Base-by-base conservation (phyloP, 2,329 filamentous ascomycete genomes). In the Escovopsis weberi region DNA sequence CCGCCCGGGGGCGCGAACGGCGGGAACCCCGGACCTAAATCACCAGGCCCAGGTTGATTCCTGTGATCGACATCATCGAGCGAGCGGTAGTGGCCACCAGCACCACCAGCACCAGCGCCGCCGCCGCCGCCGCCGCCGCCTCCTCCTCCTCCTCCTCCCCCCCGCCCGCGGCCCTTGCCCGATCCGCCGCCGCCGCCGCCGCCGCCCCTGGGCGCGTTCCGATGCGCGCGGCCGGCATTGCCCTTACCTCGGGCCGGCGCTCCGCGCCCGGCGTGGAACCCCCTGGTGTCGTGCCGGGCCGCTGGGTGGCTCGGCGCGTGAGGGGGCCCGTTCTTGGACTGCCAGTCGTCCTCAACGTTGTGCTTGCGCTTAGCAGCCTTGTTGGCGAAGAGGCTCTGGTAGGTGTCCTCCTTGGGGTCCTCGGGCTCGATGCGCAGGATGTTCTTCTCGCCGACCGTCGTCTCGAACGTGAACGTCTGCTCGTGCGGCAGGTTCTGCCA, bases 391-490 rank as follows among this genome's bases (percentile, higher is more conserved):
- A 74, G 63, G 52, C 70, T 74, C 51, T 83, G 77, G 54, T 77
- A 78, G 47, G 77, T 72, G 48, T 74, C 75, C 52, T 82, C 78
- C 23, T 64, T 60, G 3, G 66, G 63, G 40, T 78, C 65, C 48
- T 89, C 84, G 41, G 78, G 69, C 58, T 94, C 86, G 38, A 96
- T 80, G 2, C 83, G 75, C 41, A 96, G 63, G 48, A 91, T 70
- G 12, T 85, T 76, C 64, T 93, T 94, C 63, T 96, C 88, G 15
- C 83, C 83, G 1, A 96, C 85, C 0, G 76, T 78, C 1, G 83
- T 87, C 48, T 93, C 85, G 53, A 96, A 87, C 6, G 78, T 71
- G 54, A 88, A 78, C 0, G 78, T 71, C 53, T 83, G 76, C 7
- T 86, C 79, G 5, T 74, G 66, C 0, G 81, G 64, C 4, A 94